Conservation (phyloP, 768 basidiomycete genomes). For the Terana coerulea region DNA sequence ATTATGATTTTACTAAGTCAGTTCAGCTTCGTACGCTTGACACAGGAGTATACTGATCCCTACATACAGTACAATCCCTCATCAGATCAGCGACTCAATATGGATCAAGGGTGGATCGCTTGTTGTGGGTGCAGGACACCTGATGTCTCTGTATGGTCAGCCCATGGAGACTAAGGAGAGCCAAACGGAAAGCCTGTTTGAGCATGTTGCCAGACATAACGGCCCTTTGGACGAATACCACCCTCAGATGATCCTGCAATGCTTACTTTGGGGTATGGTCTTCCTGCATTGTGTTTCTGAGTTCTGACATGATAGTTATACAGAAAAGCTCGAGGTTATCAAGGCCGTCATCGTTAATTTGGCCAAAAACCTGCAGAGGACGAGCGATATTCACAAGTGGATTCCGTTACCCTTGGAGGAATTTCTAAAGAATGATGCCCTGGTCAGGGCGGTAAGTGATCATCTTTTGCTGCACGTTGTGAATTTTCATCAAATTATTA, state of each 20-base stretch:
- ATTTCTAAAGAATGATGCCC: slow-evolving; percentile 39
- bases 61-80: slow-evolving; percentile 60
- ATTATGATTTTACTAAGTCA: slow-evolving; percentile 66
- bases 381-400: slow-evolving; percentile 33
- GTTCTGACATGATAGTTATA: background rate
- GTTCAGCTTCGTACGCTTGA: slow-evolving; percentile 20
- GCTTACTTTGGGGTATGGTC: slow-evolving; percentile 79
- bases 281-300: background rate
- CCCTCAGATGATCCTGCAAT: slow-evolving; percentile 90
- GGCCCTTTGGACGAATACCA: slow-evolving; percentile 90
- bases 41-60: background rate
- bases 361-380: slow-evolving; percentile 39
- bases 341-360: slow-evolving; percentile 77
- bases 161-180: slow-evolving; percentile 18
- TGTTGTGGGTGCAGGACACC: slow-evolving; percentile 77
- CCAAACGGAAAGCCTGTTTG: slow-evolving; percentile 57
- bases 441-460: slow-evolving; percentile 17
- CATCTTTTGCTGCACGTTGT: background rate
- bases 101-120: slow-evolving; percentile 86
- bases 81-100: slow-evolving; percentile 83
- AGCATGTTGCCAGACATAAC: slow-evolving; percentile 77
- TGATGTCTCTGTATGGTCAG: slow-evolving; percentile 77
- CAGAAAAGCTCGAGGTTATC: slow-evolving; percentile 83
- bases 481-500: background rate
- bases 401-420: slow-evolving; percentile 53